Percentiles rank a stretch among this genome's conserved stretches.
Evolutionary conservation across 1,139 yeast species (phyloP).

Genomic region (Kodamaea derodonti): DNA sequence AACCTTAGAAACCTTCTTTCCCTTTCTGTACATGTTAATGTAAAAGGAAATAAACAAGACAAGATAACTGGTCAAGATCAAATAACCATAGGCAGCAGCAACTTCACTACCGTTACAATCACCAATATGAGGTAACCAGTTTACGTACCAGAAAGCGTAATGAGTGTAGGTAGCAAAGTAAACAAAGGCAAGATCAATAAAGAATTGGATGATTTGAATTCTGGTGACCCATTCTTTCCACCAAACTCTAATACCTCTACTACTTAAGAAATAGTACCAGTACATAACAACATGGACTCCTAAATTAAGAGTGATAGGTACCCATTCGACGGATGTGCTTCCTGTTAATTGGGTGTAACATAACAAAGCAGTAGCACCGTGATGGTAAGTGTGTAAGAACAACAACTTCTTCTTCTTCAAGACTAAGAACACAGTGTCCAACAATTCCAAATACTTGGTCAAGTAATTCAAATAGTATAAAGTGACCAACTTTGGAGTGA

Average conservation of each 20-base stretch:
- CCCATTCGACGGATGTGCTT: conserved; percentile 90
- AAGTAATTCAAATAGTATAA: conserved; percentile 78
- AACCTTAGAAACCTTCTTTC: conserved; percentile 11
- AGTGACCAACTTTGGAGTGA: conserved; percentile 81
- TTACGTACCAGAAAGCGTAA: conserved; percentile 58
- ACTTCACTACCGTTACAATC: conserved; percentile 89
- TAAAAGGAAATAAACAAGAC: conserved; percentile 90
- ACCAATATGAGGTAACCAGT: conserved; percentile 72
- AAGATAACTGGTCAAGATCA: conserved; percentile 84
- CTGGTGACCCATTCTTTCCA: conserved; percentile 99
- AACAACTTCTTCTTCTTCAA: conserved; percentile 86
- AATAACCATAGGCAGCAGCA: conserved; percentile 90
- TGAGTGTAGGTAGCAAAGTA: conserved; percentile 90
- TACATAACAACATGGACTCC: conserved; percentile 97
- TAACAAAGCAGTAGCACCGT: conserved; percentile 94
- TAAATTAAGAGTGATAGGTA: conserved; percentile 83
- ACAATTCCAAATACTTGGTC: conserved; percentile 76
- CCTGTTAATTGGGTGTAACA: conserved; percentile 95
- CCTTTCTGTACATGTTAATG: conserved; percentile 67
- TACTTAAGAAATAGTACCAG: conserved; percentile 93
- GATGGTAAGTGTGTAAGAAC: conserved; percentile 94
- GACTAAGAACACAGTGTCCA: conserved; percentile 90
- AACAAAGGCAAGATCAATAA: conserved; percentile 84
- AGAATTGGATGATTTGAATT: conserved; percentile 90
- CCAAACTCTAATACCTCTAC: conserved; percentile 96